Evolutionary conservation across 805 yeast species (phyloP).

Genomic region (Phaffomyces opuntiae): DNA sequence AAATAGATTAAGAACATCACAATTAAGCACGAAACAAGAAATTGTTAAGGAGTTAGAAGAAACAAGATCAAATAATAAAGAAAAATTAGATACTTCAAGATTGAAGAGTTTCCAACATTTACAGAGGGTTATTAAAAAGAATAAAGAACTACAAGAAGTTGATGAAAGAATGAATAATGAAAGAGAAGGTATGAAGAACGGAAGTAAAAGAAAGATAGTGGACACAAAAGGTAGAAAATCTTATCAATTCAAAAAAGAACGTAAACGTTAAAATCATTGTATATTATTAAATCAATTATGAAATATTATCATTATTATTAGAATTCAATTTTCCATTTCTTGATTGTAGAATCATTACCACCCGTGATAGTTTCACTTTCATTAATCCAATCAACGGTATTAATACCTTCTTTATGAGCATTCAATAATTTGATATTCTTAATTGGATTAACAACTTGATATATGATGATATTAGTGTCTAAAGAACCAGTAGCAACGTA

Average conservation of each 20-base stretch:
- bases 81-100: conserved; percentile 43
- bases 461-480: conserved; percentile 75
- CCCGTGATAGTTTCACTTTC: conserved; percentile 50
- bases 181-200: conserved; percentile 85
- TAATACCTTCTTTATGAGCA: conserved; percentile 87
- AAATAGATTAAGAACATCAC: conserved; percentile 1
- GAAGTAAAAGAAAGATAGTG: conserved; percentile 70
- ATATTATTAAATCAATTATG: background rate
- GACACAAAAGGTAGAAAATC: conserved; percentile 59
- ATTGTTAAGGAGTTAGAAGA: conserved; percentile 18
- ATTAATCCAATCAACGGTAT: conserved; percentile 60
- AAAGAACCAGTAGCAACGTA: conserved; percentile 73
- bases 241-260: conserved; percentile 80
- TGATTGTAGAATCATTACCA: conserved; percentile 79
- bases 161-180: conserved; percentile 70
- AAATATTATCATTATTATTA: background rate
- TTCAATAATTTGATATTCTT: conserved; percentile 66
- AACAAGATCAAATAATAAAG: conserved; percentile 26
- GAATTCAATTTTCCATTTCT: conserved; percentile 49
- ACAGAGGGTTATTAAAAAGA: conserved; percentile 63
- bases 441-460: conserved; percentile 72
- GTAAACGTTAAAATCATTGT: conserved; percentile 39
- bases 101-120: conserved; percentile 53
- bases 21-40: conserved; percentile 1
- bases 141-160: conserved; percentile 57